phyloP scores from a whole-genome alignment of 1,284 basidiomycete genomes.

The Lentinula novae-zelandiae region DNA sequence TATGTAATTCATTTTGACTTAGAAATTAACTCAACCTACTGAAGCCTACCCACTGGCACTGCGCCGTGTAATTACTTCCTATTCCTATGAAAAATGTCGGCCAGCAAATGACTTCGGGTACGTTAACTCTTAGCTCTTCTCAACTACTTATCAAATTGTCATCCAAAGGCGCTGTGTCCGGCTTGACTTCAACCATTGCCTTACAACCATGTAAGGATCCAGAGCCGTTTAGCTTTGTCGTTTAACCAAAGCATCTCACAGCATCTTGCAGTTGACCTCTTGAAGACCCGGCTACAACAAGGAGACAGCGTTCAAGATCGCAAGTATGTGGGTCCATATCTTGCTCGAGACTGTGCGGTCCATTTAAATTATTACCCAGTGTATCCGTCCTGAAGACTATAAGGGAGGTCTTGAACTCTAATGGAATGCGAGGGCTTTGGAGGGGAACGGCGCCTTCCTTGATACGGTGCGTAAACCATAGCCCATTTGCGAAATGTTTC shows the following conservation, averaged over 20 bases:
- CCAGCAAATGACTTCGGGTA: constrained; percentile 72
- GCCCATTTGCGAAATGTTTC: neutral
- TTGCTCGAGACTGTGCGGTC: constrained; percentile 2
- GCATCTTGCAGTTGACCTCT: constrained; percentile 62
- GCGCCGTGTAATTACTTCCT: neutral
- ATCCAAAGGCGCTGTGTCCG: constrained; percentile 63
- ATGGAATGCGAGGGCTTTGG: constrained; percentile 77
- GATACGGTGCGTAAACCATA: constrained; percentile 45
- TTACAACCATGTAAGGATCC: constrained; percentile 70
- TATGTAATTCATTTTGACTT: too few relatives aligned
- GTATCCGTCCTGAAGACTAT: constrained; percentile 47
- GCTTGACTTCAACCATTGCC: constrained; percentile 66
- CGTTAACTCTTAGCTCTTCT: neutral
- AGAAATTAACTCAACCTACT: too few relatives aligned
- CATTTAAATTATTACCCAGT: constrained; percentile 21
- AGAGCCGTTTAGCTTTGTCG: constrained; percentile 4
- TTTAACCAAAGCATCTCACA: neutral
- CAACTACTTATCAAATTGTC: neutral
- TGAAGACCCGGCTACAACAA: constrained; percentile 88
- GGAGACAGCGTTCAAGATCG: constrained; percentile 41
- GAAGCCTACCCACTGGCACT: too few relatives aligned
- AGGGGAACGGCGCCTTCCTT: constrained; percentile 84
- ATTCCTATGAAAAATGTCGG: constrained; percentile 60
- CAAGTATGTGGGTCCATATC: constrained; percentile 2
- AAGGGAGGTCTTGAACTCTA: constrained; percentile 53